These are phyloP conservation scores for Phialemoniopsis sp. DNA, from an alignment of 2,329 filamentous ascomycete species.

Conservation along the genomic window DNA sequence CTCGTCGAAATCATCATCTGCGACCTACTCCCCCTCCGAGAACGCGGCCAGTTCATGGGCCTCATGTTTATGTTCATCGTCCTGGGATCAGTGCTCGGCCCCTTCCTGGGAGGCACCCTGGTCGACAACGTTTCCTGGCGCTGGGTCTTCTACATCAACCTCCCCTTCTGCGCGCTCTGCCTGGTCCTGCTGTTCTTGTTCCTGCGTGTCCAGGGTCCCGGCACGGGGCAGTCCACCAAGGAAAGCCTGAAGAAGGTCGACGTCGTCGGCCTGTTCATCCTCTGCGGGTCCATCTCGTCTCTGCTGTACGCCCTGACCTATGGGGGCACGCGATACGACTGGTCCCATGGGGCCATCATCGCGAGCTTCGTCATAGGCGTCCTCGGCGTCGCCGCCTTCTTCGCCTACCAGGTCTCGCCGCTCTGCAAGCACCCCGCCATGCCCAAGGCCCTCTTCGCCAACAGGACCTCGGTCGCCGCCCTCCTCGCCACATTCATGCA, in stretches of 20 bases:
- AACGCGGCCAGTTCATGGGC: conserved; percentile 16
- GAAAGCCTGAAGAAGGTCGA: conserved; percentile 33
- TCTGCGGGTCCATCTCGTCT: conserved; percentile 31
- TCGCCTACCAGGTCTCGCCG: conserved; percentile 19
- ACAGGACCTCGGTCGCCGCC: conserved; percentile 25
- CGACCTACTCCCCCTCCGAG: conserved; percentile 20
- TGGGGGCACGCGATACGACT: conserved; percentile 35
- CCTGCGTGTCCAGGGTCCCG: too few species aligned
- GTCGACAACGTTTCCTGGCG: conserved; percentile 16
- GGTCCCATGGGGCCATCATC: conserved; percentile 32
- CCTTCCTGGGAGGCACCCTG: conserved; percentile 16
- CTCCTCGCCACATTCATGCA: conserved; percentile 13
- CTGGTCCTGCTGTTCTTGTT: too few species aligned
- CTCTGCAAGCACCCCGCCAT: conserved; percentile 25
- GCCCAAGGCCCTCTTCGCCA: conserved; percentile 36
- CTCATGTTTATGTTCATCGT: conserved; percentile 13
- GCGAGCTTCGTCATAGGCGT: conserved; percentile 37
- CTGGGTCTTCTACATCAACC: conserved; percentile 38
- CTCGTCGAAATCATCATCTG: conserved; percentile 27
- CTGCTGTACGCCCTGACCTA: conserved; percentile 38
- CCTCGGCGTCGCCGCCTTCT: conserved; percentile 26
- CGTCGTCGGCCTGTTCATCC: conserved; percentile 33
- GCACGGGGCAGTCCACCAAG: conserved; percentile 3
- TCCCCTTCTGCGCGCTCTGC: conserved; percentile 29
- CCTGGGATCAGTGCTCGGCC: conserved; percentile 12